Percentiles rank a stretch among this genome's conserved stretches.
phyloP scores from a whole-genome alignment of 306 rosid genomes.

The Lotus japonicus region DNA sequence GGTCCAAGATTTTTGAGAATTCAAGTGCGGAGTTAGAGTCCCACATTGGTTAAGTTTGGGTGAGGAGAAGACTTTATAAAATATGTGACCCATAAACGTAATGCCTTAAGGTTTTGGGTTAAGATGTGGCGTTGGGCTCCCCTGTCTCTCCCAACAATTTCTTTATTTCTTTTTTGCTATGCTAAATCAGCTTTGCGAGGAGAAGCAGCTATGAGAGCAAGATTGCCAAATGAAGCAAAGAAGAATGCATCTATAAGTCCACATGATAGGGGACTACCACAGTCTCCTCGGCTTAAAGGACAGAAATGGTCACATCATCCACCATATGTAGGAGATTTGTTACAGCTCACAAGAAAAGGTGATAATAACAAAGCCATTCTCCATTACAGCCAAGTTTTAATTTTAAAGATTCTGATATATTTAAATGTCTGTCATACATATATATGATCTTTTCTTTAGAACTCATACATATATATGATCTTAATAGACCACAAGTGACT shows the following conservation, averaged over 20 bases:
- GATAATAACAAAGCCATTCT: neutral
- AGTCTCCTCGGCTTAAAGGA: conserved; percentile 29
- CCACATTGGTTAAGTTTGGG: no score
- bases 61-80: no score
- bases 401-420: neutral
- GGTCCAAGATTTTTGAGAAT: no score
- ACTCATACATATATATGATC: no score
- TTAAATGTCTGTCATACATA: no score
- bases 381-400: neutral
- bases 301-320: conserved; percentile 40
- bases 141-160: no score
- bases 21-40: no score
- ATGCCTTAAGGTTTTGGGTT: no score
- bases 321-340: conserved; percentile 61
- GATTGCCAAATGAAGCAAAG: conserved; percentile 68
- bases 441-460: no score
- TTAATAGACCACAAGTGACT: no score
- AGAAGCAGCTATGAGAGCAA: conserved; percentile 68
- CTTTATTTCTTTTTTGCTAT: neutral
- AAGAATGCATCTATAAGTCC: conserved; percentile 79
- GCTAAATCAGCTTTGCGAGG: conserved; percentile 67
- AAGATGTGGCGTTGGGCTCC: no score
- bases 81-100: no score
- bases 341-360: conserved; percentile 70
- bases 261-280: conserved; percentile 44